phyloP scores from a whole-genome alignment of 2,329 filamentous ascomycete genomes.

The Penicillium sp. region DNA sequence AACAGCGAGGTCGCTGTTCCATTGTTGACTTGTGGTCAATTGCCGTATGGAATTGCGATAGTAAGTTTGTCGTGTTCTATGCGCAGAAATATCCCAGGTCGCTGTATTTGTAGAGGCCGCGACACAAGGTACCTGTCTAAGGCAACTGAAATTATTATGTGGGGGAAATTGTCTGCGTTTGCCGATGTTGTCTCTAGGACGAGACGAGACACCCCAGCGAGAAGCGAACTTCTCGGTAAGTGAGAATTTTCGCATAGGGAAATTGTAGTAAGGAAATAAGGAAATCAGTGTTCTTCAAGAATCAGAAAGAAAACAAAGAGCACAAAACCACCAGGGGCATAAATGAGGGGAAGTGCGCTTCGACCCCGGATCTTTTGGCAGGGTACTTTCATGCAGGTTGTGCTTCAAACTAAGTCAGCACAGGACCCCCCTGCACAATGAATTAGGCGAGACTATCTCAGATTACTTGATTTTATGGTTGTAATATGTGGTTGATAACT shows the following conservation, averaged over 20 bases:
- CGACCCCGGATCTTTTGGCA: constrained; percentile 14
- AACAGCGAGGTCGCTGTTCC: not conserved
- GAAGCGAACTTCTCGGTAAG: constrained; percentile 30
- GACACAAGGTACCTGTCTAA: constrained; percentile 4
- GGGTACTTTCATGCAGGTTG: constrained; percentile 15
- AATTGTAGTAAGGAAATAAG: not conserved
- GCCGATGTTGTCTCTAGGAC: constrained; percentile 15
- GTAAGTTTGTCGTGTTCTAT: not conserved
- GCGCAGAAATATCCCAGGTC: not conserved
- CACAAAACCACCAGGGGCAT: not conserved
- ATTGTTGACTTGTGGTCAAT: constrained; percentile 3
- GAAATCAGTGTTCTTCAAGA: not conserved
- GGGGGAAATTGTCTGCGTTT: constrained; percentile 2
- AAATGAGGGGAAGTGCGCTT: constrained; percentile 20
- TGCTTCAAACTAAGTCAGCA: constrained; percentile 7
- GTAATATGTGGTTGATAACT: not conserved
- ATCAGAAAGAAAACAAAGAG: not conserved
- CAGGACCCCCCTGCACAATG: not conserved
- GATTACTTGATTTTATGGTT: not conserved
- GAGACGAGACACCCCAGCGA: constrained; percentile 27
- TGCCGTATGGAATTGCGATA: not conserved
- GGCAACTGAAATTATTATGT: not conserved
- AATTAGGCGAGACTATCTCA: not conserved
- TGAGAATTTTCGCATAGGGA: constrained; percentile 26
- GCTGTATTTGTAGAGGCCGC: not conserved